phyloP scores from a whole-genome alignment of 2,329 filamentous ascomycete genomes.

The Epichloe uncinata region DNA sequence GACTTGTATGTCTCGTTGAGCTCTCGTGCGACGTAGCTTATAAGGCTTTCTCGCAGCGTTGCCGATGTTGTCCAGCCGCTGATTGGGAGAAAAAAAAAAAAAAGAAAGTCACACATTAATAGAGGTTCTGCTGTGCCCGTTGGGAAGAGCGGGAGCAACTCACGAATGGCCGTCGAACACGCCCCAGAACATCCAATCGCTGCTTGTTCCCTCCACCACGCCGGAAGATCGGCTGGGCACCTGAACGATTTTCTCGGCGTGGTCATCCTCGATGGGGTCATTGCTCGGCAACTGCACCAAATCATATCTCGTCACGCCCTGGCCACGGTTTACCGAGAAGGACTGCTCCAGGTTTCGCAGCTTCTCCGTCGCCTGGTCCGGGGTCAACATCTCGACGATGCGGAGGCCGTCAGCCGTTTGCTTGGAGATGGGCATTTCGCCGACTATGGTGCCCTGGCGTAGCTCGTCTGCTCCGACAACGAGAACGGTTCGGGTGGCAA shows the following conservation, averaged over 20 bases:
- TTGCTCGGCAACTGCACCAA: slow-evolving; percentile 91
- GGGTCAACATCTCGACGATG: slow-evolving; percentile 90
- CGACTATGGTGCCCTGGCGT: slow-evolving; percentile 74
- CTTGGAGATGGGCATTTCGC: slow-evolving; percentile 79
- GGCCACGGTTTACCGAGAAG: slow-evolving; percentile 75
- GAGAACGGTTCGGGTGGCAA: slow-evolving; percentile 53
- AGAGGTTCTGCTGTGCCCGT: no score
- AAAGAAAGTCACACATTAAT: neutral
- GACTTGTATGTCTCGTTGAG: slow-evolving; percentile 85
- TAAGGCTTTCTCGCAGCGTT: slow-evolving; percentile 82
- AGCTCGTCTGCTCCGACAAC: slow-evolving; percentile 85
- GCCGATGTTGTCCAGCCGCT: slow-evolving; percentile 98
- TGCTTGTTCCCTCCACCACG: slow-evolving; percentile 25
- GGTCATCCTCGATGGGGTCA: slow-evolving; percentile 95
- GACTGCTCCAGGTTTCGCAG: slow-evolving; percentile 83
- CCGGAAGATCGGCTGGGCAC: slow-evolving; percentile 47
- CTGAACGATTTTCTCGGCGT: slow-evolving; percentile 95
- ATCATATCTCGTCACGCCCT: slow-evolving; percentile 89
- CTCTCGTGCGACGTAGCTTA: slow-evolving; percentile 84
- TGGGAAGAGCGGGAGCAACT: slow-evolving; percentile 18
- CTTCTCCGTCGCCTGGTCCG: slow-evolving; percentile 85
- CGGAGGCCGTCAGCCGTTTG: slow-evolving; percentile 71
- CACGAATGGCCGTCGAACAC: slow-evolving; percentile 96
- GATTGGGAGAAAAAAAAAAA: slow-evolving; percentile 8
- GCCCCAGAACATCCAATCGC: slow-evolving; percentile 99